Base-by-base conservation (phyloP, 441 rosid genomes). In the Erysimum cheiri region DNA sequence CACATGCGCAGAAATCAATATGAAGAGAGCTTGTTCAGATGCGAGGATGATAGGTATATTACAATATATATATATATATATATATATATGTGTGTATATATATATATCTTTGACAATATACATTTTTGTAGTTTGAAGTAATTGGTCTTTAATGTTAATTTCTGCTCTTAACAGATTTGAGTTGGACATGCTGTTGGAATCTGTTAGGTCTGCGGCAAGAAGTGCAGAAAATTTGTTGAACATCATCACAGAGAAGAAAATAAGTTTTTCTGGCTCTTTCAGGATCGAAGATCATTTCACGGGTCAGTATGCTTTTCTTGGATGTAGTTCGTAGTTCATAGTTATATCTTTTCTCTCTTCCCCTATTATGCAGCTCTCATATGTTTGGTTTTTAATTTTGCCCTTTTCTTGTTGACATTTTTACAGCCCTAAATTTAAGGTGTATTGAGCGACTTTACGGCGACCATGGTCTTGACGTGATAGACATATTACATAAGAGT, bases 1-100 rank as follows among this genome's bases (percentile, higher is more conserved):
- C 99, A 93, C 76, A 96, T 93, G 98, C 96, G 97, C 36, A 86
- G 88, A 82, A 96, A 96, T 69, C 97, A 90, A 66, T 96, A 93
- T 67, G 99, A 96, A 81, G 99, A 96, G 78, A 93, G 93, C 59
- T 82, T 96, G 85, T 96, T 96, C 75, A 83, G 89, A 78, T 96
- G 99, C 69, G 99, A 96, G 85, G 99, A 96, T 81, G 98, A 93
- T 78, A 87, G 99, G 99, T 90, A 79, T 56, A 32, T 59, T 8
- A 13, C 35, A 43, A 13, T 35, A 43, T 67, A 35, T 24, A 4
- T 0, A 41, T 41, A 41, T 41, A 1, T 19, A 44, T 44, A 15
- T 6, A 7, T 44, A 19, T 19, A 19, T 19, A 22, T 22, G 2
- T 22, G 2, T 22, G 2, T 29, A 3, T 29, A 12, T 43, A 43